Evolutionary conservation across 2,329 filamentous ascomycete species (phyloP), one percentile per base, ranked within the genome.

Genomic region (Berkeleyomyces rouxiae): DNA sequence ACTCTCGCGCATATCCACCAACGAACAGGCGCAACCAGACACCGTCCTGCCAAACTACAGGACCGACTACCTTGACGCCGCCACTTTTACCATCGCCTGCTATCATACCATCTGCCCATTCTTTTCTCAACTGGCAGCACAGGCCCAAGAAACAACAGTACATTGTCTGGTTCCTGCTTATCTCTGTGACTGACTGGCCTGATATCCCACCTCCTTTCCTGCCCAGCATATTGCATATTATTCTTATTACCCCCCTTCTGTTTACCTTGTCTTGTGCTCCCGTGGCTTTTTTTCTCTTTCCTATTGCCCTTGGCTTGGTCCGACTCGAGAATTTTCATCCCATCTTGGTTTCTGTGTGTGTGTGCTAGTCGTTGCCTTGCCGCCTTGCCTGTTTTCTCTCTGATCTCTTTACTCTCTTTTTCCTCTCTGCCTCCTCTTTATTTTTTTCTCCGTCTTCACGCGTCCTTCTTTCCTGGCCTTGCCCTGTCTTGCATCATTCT

Each of bases 371-470:
- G 51, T 16, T 55, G 33, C 51, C 51, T 55, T 53, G 49, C 33
- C 49, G 49, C 49, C 49, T 53, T 55, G 51, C 51, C 51, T 55
- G 51, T 55, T 55, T 42, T 58, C 39, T 43, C 57, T 46, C 16
- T 59, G 39, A 33, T 44, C 39, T 59, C 57, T 43, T 44, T 42
- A 33, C 39, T 59, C 40, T 43, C 44, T 33, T 59, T 11, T 42
- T 59, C 39, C 36, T 36, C 10, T 10, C 23, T 37, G n/a, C n/a
- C n/a, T 7, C 13, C 16, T 44, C 10, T n/a, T 59, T 23, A 23
- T 36, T 46, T 36, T 44, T 43, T 43, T 43, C 57, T 43, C 57
- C 57, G 23, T 33, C 39, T 43, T 43, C 39, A 43, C 57, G n/a
- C 44, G 1, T 5, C 44, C 10, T 16, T 11, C 44, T 11, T 11